These are phyloP conservation scores for Ophiocordyceps camponoti-saundersi DNA, from an alignment of 2,329 filamentous ascomycete species.

Conservation along the genomic window DNA sequence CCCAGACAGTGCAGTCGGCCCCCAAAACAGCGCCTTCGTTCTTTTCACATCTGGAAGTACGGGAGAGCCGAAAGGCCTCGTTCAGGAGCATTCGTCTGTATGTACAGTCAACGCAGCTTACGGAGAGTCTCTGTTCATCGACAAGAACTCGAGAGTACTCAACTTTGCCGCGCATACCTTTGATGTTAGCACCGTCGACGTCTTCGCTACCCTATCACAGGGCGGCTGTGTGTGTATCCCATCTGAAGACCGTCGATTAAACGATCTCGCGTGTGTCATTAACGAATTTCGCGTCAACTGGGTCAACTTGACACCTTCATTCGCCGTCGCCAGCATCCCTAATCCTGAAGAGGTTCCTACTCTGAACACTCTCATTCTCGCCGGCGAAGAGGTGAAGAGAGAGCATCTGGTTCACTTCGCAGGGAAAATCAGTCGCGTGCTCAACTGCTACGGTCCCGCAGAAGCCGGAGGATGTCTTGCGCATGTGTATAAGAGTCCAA, in stretches of 20 bases:
- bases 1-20: constrained; percentile 2
- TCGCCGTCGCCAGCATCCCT: constrained; percentile 3
- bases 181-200: constrained; percentile 6
- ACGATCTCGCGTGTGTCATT: constrained; percentile 4
- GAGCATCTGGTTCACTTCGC: neutral
- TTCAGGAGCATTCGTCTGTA: constrained; percentile 1
- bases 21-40: neutral
- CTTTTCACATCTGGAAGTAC: constrained; percentile 39
- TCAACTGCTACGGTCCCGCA: constrained; percentile 1
- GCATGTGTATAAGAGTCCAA: neutral
- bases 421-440: neutral
- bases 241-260: constrained; percentile 4
- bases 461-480: constrained; percentile 1
- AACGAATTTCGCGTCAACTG: constrained; percentile 1
- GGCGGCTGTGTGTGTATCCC: constrained; percentile 7
- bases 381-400: constrained; percentile 2
- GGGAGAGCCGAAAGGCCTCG: constrained; percentile 28
- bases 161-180: constrained; percentile 8
- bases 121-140: constrained; percentile 1
- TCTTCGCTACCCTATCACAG: constrained; percentile 4
- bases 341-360: neutral
- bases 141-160: constrained; percentile 3
- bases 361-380: constrained; percentile 1
- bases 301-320: constrained; percentile 4
- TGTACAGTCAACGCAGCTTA: constrained; percentile 2